Base-by-base conservation (phyloP, 352 stramenopile genomes). In the Pythium pyrilobum region DNA sequence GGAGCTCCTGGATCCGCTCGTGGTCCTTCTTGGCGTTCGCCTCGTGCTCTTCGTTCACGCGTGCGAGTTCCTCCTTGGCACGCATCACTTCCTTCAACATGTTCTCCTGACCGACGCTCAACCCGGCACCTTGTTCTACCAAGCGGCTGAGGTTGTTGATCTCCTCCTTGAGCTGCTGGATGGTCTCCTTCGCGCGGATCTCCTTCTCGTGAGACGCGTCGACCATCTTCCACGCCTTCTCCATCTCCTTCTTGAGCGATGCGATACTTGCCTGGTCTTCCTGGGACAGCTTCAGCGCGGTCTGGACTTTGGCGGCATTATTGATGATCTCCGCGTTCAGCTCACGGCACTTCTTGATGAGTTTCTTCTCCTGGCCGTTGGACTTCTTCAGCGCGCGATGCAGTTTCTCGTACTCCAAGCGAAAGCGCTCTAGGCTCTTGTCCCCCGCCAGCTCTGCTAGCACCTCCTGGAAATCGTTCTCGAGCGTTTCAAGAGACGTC, bases 291-390 rank as follows among this genome's bases (percentile, higher is more conserved):
- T 98, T 97, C 28, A 98, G 73, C 18, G 94, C 94, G 20, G 87
- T 97, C 62, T 98, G 89, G 38, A 98, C 90, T 59, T 98, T 98
- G 29, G 92, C 88, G 21, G 90, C 92, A 64, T 98, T 98, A 72
- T 97, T 98, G 47, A 98, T 91, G 52, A 98, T 97, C 71, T 98
- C 92, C 15, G 82, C 85, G 62, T 98, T 98, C 15, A 98, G 64
- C 57, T 98, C 94, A 20, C 87, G 81, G 57, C 91, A 97, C 59
- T 98, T 98, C 59, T 97, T 96, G 43, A 98, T 94, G 24, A 98
- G 74, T 47, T 96, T 93, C 65, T 98, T 97, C 75, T 98, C 94
- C 63, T 98, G 95, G 1, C 81, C 83, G 50, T 97, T 95, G 8
- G 85, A 96, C 57, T 97, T 97, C 37, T 95, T 96, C 29, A 98